A percentile compares a stretch with the other conserved stretches of the same genome.
Conservation (phyloP, 2,329 filamentous ascomycete genomes). For the Fusarium buharicum region DNA sequence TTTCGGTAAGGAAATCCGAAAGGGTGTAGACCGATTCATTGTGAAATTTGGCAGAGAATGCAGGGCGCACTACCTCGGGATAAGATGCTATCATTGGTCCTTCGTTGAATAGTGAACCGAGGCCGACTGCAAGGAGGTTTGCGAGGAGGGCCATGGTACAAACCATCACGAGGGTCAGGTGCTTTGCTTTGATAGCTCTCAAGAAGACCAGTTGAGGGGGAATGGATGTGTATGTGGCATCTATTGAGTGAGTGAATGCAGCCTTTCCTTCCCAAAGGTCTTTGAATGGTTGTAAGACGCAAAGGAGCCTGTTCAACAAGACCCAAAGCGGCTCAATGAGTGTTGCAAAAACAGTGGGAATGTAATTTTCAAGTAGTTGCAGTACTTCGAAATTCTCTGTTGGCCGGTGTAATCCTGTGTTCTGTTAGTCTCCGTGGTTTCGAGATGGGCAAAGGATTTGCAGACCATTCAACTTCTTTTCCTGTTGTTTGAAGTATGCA, state of each 20-base stretch:
- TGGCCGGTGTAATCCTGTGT: slow-evolving; percentile 50
- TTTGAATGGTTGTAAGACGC: slow-evolving; percentile 65
- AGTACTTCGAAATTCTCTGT: slow-evolving; percentile 49
- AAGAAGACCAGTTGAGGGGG: slow-evolving; percentile 64
- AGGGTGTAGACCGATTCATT: slow-evolving; percentile 30
- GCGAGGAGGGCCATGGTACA: slow-evolving; percentile 60
- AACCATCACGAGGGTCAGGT: slow-evolving; percentile 59
- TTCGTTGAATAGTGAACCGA: slow-evolving; percentile 63
- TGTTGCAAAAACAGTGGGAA: slow-evolving; percentile 65
- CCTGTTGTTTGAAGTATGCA: slow-evolving; percentile 41
- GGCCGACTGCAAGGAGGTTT: slow-evolving; percentile 63
- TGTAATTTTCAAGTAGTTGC: slow-evolving; percentile 58
- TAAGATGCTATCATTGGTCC: too few relatives aligned
- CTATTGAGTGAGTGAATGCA: slow-evolving; percentile 51
- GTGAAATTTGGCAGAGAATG: too few relatives aligned
- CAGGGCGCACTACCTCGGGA: too few relatives aligned
- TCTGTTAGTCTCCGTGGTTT: too few relatives aligned
- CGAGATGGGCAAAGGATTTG: too few relatives aligned
- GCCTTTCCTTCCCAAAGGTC: slow-evolving; percentile 56
- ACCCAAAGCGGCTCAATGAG: slow-evolving; percentile 68
- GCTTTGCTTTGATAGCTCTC: slow-evolving; percentile 56
- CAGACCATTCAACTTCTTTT: slow-evolving; percentile 36
- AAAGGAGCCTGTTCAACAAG: slow-evolving; percentile 63
- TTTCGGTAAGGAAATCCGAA: background rate
- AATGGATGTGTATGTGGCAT: slow-evolving; percentile 62